phyloP scores from a whole-genome alignment of 2,329 filamentous ascomycete species.

The Botrytis aclada region DNA sequence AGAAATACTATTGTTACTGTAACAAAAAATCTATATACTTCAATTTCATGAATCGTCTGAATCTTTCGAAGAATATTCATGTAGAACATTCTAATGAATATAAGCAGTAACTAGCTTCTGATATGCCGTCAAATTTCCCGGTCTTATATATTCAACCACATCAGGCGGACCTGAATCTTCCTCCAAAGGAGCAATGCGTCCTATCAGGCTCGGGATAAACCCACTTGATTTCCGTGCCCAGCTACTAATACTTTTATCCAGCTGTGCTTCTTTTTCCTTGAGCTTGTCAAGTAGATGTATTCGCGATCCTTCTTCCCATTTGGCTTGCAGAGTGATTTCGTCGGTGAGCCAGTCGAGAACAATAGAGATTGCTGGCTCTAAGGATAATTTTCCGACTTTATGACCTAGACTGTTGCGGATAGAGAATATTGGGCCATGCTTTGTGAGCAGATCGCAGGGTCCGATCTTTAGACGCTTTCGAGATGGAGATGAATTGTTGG shows the following conservation, averaged over 20 bases:
- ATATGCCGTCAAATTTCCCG: background rate
- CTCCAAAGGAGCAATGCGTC: background rate
- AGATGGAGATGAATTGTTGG: background rate
- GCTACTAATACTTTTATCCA: background rate
- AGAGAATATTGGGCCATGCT: accelerated
- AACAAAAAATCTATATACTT: background rate
- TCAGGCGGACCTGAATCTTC: too few species aligned
- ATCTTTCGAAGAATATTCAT: background rate
- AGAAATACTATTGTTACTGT: background rate
- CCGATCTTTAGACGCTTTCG: background rate
- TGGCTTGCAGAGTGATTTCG: background rate
- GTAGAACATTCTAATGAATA: background rate
- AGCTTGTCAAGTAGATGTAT: background rate
- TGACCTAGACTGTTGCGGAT: background rate
- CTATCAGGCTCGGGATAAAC: background rate
- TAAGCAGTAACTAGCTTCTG: background rate
- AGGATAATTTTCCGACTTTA: background rate
- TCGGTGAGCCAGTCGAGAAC: background rate
- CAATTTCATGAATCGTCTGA: background rate
- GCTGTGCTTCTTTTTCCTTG: background rate
- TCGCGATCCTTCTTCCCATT: background rate
- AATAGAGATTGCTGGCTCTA: background rate
- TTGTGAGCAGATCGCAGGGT: accelerated
- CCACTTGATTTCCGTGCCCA: background rate
- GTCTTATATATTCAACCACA: background rate